phyloP scores from a whole-genome alignment of 148 eudicot species.

The Polygonum maritimum region DNA sequence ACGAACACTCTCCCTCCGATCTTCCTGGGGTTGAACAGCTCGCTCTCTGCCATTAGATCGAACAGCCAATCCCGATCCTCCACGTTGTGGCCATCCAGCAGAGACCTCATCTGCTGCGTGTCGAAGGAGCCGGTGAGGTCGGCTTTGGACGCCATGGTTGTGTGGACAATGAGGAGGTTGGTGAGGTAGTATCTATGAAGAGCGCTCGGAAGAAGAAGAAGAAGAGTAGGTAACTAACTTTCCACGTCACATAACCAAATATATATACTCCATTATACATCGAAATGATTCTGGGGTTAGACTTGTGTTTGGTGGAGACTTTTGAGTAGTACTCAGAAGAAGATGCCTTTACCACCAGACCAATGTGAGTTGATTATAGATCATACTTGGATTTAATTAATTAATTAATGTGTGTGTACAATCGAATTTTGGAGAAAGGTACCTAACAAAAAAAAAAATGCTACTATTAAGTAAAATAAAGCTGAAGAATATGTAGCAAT shows the following conservation, averaged over 20 bases:
- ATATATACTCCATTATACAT: too few relatives aligned
- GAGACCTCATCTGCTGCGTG: conserved; percentile 35
- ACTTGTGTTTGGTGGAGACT: background rate
- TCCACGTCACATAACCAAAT: too few relatives aligned
- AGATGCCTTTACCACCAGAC: too few relatives aligned
- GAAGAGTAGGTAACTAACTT: background rate
- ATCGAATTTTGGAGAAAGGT: too few relatives aligned
- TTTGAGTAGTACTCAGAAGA: too few relatives aligned
- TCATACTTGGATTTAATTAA: too few relatives aligned
- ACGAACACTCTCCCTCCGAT: conserved; percentile 49
- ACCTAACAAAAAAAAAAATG: too few relatives aligned
- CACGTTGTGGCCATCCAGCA: conserved; percentile 61
- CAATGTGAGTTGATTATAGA: too few relatives aligned
- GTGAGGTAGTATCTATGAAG: too few relatives aligned
- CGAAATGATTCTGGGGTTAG: background rate
- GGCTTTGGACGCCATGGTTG: conserved; percentile 32
- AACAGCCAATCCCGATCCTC: conserved; percentile 63
- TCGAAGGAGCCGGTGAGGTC: conserved; percentile 29
- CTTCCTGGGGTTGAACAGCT: conserved; percentile 41
- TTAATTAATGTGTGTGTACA: too few relatives aligned
- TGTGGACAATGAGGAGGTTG: background rate
- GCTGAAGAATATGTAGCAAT: background rate
- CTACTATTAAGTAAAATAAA: background rate
- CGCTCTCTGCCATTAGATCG: conserved; percentile 37
- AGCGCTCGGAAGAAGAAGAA: too few relatives aligned